Base-by-base conservation (phyloP, 2,329 filamentous ascomycete species). In the Fusarium secorum region DNA sequence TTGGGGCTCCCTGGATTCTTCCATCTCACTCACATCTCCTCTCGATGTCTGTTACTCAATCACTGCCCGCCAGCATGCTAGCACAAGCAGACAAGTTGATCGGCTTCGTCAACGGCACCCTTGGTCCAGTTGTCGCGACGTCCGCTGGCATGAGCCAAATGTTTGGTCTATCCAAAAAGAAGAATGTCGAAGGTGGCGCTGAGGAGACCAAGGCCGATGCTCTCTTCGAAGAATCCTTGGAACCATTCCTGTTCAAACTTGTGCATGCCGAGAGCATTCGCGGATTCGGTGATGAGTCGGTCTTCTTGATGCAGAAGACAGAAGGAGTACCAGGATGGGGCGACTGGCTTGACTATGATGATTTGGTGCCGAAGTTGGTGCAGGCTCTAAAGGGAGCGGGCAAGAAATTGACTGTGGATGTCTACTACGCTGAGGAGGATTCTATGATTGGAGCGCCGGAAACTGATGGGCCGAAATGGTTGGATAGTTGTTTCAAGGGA, bases 271-370 rank as follows among this genome's bases (percentile, higher is more conserved):
- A 70, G 22, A 56, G 48, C 3, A 62, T 70, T 24, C 33, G 52
- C 4, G 66, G 67, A 1, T 58, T 70, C 7, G 62, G 66, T 1
- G 42, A 66, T 1, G 66, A 70, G 7, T 45, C 56, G 7, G 28
- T 70, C 14, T 53, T 70, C 5, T 63, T 70, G 6, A 67, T 70
- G 61, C 66, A 70, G 15, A 70, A 70, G 35, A n/a, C 42, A 2
- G n/a, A 55, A 1, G 42, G 45, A 1, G 4, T 53, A 4, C 6
- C 57, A n/a, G 62, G 67, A 35, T 70, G 49, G 22, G 67, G 66
- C 0, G 61, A 70, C 1, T 70, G 66, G 67, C 22, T 13, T 11
- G 66, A 70, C 11, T 70, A 70, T 3, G 66, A 70, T 1, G 55
- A 66, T 5, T 4, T 70, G 13, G 41, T 52, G 11, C 67, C 61